Percentiles rank a stretch among this genome's conserved stretches.
phyloP scores from a whole-genome alignment of 306 rosid species.

The Prunus campanulata region DNA sequence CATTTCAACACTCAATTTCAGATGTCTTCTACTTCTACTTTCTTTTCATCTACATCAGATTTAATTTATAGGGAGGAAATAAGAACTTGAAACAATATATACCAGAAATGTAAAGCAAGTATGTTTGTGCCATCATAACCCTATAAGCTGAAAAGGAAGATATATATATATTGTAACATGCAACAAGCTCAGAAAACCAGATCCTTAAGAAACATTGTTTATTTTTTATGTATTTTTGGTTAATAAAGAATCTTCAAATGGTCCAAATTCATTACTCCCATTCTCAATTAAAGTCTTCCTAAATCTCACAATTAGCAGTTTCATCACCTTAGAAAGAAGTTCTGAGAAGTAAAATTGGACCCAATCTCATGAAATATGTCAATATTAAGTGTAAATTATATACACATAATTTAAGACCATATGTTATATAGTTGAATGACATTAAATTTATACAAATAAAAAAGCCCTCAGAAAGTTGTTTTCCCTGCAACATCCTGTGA shows the following conservation, averaged over 20 bases:
- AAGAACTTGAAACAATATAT: background rate
- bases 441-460: background rate
- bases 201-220: background rate
- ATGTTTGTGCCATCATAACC: background rate
- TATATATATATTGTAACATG: background rate
- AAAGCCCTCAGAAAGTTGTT: background rate
- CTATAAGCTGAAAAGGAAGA: background rate
- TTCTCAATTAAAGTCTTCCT: background rate
- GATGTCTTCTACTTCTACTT: background rate
- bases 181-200: background rate
- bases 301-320: background rate
- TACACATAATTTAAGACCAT: background rate
- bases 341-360: no score
- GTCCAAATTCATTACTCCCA: background rate
- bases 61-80: background rate
- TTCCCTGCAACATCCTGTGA: background rate
- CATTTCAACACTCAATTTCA: no score
- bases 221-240: background rate
- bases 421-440: background rate
- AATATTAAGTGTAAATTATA: no score
- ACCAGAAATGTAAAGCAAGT: background rate
- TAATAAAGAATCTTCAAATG: slow-evolving; percentile 1
- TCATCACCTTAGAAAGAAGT: background rate
- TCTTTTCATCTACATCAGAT: background rate
- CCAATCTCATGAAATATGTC: no score